A percentile compares a stretch with the other conserved stretches of the same genome.
Conservation (phyloP, 1,284 basidiomycete species). For the Coriolopsis trogii region DNA sequence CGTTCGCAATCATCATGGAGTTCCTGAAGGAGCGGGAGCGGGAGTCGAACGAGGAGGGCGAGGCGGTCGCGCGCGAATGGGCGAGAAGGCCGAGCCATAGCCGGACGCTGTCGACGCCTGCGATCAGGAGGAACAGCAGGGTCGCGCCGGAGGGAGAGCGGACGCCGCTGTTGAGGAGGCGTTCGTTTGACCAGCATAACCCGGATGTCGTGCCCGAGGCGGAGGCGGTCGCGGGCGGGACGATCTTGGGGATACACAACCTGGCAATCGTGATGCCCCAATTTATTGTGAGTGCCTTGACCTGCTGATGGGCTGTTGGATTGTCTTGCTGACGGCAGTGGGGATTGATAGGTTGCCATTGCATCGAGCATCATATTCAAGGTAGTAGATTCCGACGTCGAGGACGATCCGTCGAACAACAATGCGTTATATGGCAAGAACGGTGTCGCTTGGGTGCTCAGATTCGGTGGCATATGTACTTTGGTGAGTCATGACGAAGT, state of each 20-base stretch:
- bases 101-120: constrained; percentile 49
- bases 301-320: neutral
- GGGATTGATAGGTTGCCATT: constrained; percentile 72
- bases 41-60: constrained; percentile 25
- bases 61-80: constrained; percentile 15
- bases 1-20: constrained; percentile 94
- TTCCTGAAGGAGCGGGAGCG: constrained; percentile 78
- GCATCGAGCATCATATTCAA: constrained; percentile 89
- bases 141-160: constrained; percentile 17
- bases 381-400: constrained; percentile 58
- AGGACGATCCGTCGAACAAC: constrained; percentile 45
- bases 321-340: constrained; percentile 1
- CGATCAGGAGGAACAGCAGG: constrained; percentile 24
- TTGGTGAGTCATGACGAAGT: constrained; percentile 46
- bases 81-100: constrained; percentile 44
- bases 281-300: constrained; percentile 71
- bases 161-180: constrained; percentile 67
- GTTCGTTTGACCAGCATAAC: constrained; percentile 62
- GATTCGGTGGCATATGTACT: constrained; percentile 88
- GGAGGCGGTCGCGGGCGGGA: constrained; percentile 83
- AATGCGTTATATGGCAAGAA: constrained; percentile 77
- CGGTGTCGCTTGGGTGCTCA: constrained; percentile 91
- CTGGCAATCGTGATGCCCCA: constrained; percentile 93
- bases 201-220: constrained; percentile 39
- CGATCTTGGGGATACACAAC: constrained; percentile 94